Evolutionary conservation across 208 protist genomes (phyloP).

Genomic region (Lotmaria passim): DNA sequence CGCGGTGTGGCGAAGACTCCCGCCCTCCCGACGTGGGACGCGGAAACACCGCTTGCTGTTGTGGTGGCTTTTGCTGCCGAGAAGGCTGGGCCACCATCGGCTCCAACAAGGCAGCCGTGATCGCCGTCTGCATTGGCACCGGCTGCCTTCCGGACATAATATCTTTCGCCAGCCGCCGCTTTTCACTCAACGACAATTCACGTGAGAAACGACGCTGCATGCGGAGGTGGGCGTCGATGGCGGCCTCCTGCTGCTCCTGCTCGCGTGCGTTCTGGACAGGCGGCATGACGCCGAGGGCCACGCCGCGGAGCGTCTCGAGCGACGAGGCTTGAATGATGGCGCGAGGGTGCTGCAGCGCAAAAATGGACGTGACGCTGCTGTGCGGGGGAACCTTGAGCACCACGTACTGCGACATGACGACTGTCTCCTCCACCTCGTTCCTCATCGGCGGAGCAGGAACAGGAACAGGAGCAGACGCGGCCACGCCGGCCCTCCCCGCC

Average conservation of each 20-base stretch:
- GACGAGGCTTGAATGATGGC: slow-evolving; percentile 52
- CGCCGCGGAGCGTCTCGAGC: slow-evolving; percentile 37
- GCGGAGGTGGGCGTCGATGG: slow-evolving; percentile 40
- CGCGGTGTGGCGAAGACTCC: no score
- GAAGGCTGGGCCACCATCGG: not conserved
- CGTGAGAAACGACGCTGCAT: slow-evolving; percentile 34
- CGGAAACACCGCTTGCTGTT: no score
- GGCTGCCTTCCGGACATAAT: slow-evolving; percentile 16
- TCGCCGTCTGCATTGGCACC: slow-evolving; percentile 41
- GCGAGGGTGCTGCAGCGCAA: slow-evolving; percentile 54
- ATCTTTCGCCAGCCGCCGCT: slow-evolving; percentile 21
- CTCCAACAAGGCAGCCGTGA: slow-evolving; percentile 28
- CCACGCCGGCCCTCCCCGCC: no score
- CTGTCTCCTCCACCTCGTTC: slow-evolving; percentile 29
- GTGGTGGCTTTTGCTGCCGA: no score
- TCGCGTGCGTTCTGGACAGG: slow-evolving; percentile 24
- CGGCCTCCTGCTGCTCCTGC: slow-evolving; percentile 29
- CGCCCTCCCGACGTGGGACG: no score
- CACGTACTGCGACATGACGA: slow-evolving; percentile 69
- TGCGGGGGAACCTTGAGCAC: slow-evolving; percentile 21
- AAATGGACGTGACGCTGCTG: slow-evolving; percentile 9
- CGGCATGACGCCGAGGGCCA: slow-evolving; percentile 46
- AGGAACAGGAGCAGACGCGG: not conserved
- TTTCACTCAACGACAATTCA: slow-evolving; percentile 3
- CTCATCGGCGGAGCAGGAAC: no score